A percentile compares a stretch with the other conserved stretches of the same genome.
Evolutionary conservation across 139 green algal genomes (phyloP).

Genomic region (Chlorella sp.): DNA sequence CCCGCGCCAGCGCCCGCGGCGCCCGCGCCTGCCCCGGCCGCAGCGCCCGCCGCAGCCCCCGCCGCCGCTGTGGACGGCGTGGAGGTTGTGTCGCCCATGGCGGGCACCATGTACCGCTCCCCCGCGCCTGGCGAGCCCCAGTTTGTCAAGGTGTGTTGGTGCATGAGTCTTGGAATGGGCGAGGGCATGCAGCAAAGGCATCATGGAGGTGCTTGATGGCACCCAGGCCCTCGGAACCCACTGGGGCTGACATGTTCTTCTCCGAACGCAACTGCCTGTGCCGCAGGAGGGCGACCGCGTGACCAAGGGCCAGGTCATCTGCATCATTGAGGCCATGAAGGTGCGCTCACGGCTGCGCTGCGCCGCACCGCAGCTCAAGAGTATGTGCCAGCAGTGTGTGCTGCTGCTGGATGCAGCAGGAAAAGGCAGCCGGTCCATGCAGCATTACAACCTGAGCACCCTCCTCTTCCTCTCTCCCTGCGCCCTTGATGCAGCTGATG

Average conservation of each 20-base stretch:
- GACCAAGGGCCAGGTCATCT: conserved; percentile 93
- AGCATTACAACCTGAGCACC: too few species aligned
- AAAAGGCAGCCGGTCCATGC: too few species aligned
- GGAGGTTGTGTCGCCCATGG: conserved; percentile 77
- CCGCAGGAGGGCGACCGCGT: conserved; percentile 87
- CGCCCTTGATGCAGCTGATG: conserved; percentile 92
- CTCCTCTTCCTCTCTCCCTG: background rate
- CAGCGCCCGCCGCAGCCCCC: conserved; percentile 58
- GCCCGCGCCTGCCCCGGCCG: conserved; percentile 14
- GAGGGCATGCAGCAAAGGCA: too few species aligned
- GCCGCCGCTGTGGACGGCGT: conserved; percentile 51
- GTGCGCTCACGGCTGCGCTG: background rate
- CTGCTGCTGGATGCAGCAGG: too few species aligned
- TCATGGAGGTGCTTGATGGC: too few species aligned
- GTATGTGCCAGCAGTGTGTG: too few species aligned
- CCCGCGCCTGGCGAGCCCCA: conserved; percentile 91
- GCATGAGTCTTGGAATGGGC: too few species aligned
- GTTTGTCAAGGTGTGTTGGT: conserved; percentile 81
- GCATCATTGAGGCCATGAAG: conserved; percentile 91
- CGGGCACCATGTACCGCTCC: conserved; percentile 80
- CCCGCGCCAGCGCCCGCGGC: conserved; percentile 28
- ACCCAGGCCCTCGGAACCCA: too few species aligned
- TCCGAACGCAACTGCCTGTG: too few species aligned
- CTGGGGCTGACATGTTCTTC: too few species aligned
- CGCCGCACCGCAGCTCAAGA: too few species aligned